These are phyloP conservation scores for Trametes meyenii DNA, from an alignment of 768 basidiomycete species.

Conservation along the genomic window DNA sequence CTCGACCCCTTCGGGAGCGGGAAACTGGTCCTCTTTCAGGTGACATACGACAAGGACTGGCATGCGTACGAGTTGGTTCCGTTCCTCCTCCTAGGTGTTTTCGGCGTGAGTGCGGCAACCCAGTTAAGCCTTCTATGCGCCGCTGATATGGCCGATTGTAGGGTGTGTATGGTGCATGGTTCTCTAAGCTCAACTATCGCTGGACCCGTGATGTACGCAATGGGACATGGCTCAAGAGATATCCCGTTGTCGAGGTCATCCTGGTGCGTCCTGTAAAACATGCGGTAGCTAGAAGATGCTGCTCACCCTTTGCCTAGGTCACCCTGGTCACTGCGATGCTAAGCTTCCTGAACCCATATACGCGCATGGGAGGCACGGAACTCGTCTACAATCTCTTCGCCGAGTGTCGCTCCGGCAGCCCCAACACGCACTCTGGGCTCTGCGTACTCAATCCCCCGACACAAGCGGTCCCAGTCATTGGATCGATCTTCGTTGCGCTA, in stretches of 20 bases:
- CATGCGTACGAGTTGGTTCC: constrained; percentile 86
- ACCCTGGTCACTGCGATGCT: constrained; percentile 76
- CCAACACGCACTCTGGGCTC: constrained; percentile 61
- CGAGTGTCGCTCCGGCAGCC: constrained; percentile 70
- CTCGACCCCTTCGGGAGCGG: constrained; percentile 96
- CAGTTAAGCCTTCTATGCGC: too few species aligned
- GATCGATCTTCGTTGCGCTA: constrained; percentile 73
- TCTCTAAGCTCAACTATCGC: constrained; percentile 87
- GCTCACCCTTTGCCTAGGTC: constrained; percentile 48
- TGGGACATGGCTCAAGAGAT: constrained; percentile 75
- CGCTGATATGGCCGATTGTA: constrained; percentile 32
- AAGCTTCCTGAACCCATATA: constrained; percentile 87
- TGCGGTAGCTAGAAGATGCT: background rate
- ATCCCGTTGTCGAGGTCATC: constrained; percentile 83
- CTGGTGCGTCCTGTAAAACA: constrained; percentile 51
- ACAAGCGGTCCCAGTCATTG: constrained; percentile 64
- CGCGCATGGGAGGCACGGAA: constrained; percentile 94
- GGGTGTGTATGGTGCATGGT: constrained; percentile 94
- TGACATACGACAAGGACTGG: constrained; percentile 94
- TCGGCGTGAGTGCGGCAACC: constrained; percentile 62
- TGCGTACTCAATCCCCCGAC: constrained; percentile 68
- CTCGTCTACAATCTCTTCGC: constrained; percentile 90
- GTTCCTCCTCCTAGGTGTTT: constrained; percentile 84
- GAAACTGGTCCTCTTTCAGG: constrained; percentile 90
- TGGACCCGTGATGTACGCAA: constrained; percentile 87